Evolutionary conservation across 1,284 basidiomycete species (phyloP), one percentile per base, ranked within the genome.

Genomic region (Vanrija humicola): DNA sequence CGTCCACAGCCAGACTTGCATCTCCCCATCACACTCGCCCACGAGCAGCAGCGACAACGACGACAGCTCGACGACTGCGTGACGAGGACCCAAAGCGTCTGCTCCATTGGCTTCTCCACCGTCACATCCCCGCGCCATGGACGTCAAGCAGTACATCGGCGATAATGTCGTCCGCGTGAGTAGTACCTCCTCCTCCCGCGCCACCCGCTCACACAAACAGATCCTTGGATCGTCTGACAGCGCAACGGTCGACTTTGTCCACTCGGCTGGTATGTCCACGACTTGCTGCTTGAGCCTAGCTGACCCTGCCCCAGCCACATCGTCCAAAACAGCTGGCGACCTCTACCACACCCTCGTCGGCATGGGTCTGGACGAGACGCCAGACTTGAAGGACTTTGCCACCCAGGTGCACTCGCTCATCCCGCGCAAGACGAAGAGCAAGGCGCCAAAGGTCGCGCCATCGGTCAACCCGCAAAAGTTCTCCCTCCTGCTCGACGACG

Each of bases 161-260:
- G 90, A 94, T 79, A 90, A 91, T 78, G 85, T 86, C 57, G 82
- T 93, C 54, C 81, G 82, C 61, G 89, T 90, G 67, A 69, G 85
- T 79, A 42, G 16, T 25, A 1, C 39, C 21, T 4, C 15, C 15
- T 28, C 3, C 34, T 3, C 12, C 23, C 26, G 15, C n/a, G 10
- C 19, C 23, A 7, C 48, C 46, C 43, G 47, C 62, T 61, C 40
- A 64, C 56, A 19, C 10, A 34, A 58, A 15, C 64, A 90, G 88
- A 81, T 91, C 61, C 86, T 93, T 65, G 88, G 87, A 55, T 82
- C 89, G 44, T 85, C 90, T 18, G 88, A 93, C 77, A 81, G 82
- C 59, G 89, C 84, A 61, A 89, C 88, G 57, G 84, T 90, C 63
- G 87, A 90, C 78, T 94, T 86, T 76, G 86, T 94, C 29, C 80